A percentile compares a stretch with the other conserved stretches of the same genome.
Evolutionary conservation across 2,329 filamentous ascomycete genomes (phyloP).

Genomic region (Erysiphe pulchra): DNA sequence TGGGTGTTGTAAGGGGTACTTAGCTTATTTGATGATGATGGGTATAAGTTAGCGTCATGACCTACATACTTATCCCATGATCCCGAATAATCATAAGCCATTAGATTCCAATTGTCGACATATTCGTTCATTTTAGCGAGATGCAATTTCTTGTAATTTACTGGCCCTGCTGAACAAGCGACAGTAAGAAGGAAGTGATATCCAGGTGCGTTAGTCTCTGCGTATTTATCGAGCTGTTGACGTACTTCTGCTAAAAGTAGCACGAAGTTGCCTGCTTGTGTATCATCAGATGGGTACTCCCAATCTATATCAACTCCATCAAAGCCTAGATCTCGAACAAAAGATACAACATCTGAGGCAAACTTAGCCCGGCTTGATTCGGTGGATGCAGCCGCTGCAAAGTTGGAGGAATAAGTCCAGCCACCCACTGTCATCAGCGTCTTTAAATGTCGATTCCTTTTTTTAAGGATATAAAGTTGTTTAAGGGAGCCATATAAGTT

Average conservation of each 20-base stretch:
- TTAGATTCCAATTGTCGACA: constrained; percentile 32
- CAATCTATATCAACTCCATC: constrained; percentile 9
- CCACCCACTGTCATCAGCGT: constrained; percentile 60
- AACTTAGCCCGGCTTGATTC: constrained; percentile 16
- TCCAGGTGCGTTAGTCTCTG: constrained; percentile 17
- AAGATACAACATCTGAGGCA: constrained; percentile 3
- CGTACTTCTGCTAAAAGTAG: constrained; percentile 8
- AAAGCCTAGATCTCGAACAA: constrained; percentile 5
- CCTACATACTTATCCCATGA: constrained; percentile 36
- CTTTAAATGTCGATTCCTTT: constrained; percentile 52
- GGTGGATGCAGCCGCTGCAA: constrained; percentile 39
- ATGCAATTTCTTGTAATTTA: constrained; percentile 22
- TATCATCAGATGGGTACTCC: constrained; percentile 5
- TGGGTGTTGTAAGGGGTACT: constrained; percentile 47
- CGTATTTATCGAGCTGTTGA: constrained; percentile 23
- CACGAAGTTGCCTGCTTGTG: constrained; percentile 7
- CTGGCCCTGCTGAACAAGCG: constrained; percentile 23
- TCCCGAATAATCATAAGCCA: constrained; percentile 47
- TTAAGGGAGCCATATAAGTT: constrained; percentile 67
- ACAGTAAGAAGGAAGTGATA: constrained; percentile 29
- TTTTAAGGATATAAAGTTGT: constrained; percentile 55
- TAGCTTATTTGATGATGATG: constrained; percentile 23
- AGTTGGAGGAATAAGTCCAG: constrained; percentile 62
- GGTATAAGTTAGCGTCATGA: constrained; percentile 48
- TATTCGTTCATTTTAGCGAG: constrained; percentile 20